phyloP scores from a whole-genome alignment of 257 asterid genomes.

The Verbascum thapsus region DNA sequence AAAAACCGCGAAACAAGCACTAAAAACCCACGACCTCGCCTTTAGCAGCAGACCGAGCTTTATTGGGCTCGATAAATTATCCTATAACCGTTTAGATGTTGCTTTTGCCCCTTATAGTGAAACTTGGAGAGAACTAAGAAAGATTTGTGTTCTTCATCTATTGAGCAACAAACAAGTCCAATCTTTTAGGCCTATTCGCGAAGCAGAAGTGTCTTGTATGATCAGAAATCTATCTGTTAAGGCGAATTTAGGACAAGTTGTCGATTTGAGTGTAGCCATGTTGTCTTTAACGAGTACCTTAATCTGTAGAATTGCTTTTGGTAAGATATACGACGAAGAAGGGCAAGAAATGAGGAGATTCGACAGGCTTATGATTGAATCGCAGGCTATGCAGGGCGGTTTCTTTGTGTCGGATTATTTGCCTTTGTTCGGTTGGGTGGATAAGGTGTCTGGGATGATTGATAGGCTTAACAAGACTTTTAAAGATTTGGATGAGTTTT shows the following conservation, averaged over 20 bases:
- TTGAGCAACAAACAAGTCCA: constrained; percentile 43
- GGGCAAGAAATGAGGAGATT: constrained; percentile 19
- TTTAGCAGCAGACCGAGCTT: constrained; percentile 39
- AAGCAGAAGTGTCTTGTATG: constrained; percentile 29
- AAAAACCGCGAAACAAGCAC: constrained; percentile 24
- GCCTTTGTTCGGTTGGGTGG: constrained; percentile 41
- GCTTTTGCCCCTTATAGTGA: constrained; percentile 41
- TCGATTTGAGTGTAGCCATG: constrained; percentile 21
- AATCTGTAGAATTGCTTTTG: constrained; percentile 40
- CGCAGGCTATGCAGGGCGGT: constrained; percentile 38
- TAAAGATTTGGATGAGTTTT: constrained; percentile 36
- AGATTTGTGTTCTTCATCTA: constrained; percentile 41
- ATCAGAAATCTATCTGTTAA: neutral
- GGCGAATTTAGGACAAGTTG: constrained; percentile 1
- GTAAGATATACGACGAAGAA: constrained; percentile 10
- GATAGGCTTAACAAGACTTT: constrained; percentile 36
- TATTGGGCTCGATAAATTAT: constrained; percentile 27
- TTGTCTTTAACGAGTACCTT: constrained; percentile 27
- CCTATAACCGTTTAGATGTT: constrained; percentile 34
- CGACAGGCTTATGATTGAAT: constrained; percentile 41
- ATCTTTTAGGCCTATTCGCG: constrained; percentile 32
- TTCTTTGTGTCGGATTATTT: constrained; percentile 40
- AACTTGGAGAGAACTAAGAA: constrained; percentile 41
- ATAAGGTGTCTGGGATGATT: constrained; percentile 39
- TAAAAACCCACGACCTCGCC: constrained; percentile 32